Conservation (phyloP, 176 grass and related monocot genomes). For the Zea luxurians region DNA sequence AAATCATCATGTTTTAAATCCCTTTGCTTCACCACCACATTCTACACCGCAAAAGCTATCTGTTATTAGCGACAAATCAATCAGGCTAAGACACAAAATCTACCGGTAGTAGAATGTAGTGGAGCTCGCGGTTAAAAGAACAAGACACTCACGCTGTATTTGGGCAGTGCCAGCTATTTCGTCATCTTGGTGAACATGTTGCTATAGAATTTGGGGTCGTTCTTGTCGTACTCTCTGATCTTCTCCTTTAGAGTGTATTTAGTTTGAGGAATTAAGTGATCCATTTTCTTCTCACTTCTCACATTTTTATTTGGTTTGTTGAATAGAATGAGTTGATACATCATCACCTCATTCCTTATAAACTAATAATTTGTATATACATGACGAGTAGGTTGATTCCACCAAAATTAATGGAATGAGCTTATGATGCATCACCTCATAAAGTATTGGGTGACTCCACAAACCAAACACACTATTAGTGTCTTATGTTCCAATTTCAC, state of each 20-base stretch:
- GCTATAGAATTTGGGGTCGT: slow-evolving; percentile 90
- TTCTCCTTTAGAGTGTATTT: slow-evolving; percentile 37
- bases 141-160: slow-evolving; percentile 48
- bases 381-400: too few species aligned
- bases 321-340: too few species aligned
- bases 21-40: background rate
- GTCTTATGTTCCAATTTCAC: slow-evolving; percentile 78
- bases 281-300: too few species aligned
- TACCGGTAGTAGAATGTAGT: too few species aligned
- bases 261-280: too few species aligned
- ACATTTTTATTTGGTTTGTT: too few species aligned
- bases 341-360: too few species aligned
- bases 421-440: too few species aligned
- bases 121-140: background rate
- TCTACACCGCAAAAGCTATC: slow-evolving; percentile 8
- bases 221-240: slow-evolving; percentile 79
- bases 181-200: slow-evolving; percentile 89
- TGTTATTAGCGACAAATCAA: background rate
- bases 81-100: too few species aligned
- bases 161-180: slow-evolving; percentile 40
- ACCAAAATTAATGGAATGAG: too few species aligned
- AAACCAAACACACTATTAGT: background rate
- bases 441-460: too few species aligned
- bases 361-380: too few species aligned
- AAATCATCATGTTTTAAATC: background rate